Conservation (phyloP, 139 green algal genomes). For the Chlamydomonas applanata region DNA sequence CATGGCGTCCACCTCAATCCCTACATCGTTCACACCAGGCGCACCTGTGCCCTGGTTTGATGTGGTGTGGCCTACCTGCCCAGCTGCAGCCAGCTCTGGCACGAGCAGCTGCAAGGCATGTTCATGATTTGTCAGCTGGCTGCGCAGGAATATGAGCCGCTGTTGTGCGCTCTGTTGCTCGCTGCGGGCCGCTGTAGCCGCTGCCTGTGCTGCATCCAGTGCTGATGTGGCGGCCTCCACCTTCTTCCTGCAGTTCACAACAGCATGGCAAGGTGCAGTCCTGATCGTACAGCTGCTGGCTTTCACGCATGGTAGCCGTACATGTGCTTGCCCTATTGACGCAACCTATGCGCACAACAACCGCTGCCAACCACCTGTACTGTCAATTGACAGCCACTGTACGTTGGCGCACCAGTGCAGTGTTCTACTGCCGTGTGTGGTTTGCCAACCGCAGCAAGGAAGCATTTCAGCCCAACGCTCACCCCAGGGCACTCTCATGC, state of each 20-base stretch:
- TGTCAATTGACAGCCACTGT: too few relatives aligned
- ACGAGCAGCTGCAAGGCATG: slow-evolving; percentile 15
- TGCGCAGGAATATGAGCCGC: slow-evolving; percentile 1
- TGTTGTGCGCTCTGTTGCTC: not conserved
- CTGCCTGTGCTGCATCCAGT: slow-evolving; percentile 1
- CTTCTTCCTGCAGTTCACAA: not conserved
- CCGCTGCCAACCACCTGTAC: too few relatives aligned
- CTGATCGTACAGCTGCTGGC: not conserved
- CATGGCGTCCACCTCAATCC: too few relatives aligned
- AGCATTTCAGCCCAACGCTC: too few relatives aligned
- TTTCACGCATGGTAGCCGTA: not conserved
- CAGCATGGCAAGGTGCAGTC: not conserved
- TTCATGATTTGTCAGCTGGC: not conserved
- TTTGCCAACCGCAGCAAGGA: too few relatives aligned
- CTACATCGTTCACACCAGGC: too few relatives aligned
- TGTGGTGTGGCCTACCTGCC: not conserved
- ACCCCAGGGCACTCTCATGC: too few relatives aligned
- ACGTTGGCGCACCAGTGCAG: too few relatives aligned
- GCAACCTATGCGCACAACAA: too few relatives aligned
- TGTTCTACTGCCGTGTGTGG: too few relatives aligned
- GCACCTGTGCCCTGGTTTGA: too few relatives aligned
- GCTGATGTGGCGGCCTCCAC: not conserved
- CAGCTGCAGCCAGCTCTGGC: slow-evolving; percentile 6
- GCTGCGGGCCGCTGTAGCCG: not conserved
- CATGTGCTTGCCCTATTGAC: not conserved